phyloP scores from a whole-genome alignment of 2,329 filamentous ascomycete species.

The Aureobasidium subglaciale region DNA sequence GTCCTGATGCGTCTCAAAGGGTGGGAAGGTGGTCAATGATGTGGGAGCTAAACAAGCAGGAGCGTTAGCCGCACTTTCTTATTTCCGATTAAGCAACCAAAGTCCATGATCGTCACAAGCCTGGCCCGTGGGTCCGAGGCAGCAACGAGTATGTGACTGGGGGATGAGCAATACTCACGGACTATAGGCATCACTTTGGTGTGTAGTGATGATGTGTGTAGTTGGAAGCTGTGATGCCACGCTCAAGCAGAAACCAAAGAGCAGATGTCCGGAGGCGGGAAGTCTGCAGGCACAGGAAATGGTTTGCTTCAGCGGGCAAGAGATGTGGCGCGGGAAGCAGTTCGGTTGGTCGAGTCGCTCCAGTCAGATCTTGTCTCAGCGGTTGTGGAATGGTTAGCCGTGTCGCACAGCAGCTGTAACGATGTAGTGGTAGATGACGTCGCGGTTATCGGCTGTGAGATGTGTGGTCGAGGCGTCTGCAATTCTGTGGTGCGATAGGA shows the following conservation, averaged over 20 bases:
- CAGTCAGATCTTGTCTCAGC: constrained; percentile 12
- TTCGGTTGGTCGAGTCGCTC: constrained; percentile 4
- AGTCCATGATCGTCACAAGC: constrained; percentile 1
- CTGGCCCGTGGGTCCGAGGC: constrained; percentile 1
- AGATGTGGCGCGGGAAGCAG: not conserved
- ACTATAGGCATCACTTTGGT: constrained; percentile 17
- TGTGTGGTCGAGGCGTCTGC: not conserved
- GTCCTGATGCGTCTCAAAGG: constrained; percentile 25
- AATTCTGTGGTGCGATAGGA: not conserved
- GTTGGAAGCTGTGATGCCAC: not conserved
- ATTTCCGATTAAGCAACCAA: not conserved
- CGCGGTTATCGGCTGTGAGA: not conserved
- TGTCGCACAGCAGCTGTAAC: constrained; percentile 12
- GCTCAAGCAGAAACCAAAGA: not conserved
- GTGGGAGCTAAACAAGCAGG: constrained; percentile 16
- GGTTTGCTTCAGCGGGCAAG: constrained; percentile 8
- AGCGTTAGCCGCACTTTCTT: not conserved
- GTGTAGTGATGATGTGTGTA: not conserved
- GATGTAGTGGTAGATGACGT: constrained; percentile 7
- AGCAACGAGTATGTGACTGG: constrained; percentile 7
- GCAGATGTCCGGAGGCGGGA: not conserved
- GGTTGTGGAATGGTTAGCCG: constrained; percentile 12
- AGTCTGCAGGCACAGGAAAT: constrained; percentile 9
- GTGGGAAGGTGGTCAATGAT: constrained; percentile 28
- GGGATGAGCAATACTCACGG: constrained; percentile 13